A percentile compares a stretch with the other conserved stretches of the same genome.
Conservation (phyloP, 2,329 filamentous ascomycete species). For the Coniochaeta sp. region DNA sequence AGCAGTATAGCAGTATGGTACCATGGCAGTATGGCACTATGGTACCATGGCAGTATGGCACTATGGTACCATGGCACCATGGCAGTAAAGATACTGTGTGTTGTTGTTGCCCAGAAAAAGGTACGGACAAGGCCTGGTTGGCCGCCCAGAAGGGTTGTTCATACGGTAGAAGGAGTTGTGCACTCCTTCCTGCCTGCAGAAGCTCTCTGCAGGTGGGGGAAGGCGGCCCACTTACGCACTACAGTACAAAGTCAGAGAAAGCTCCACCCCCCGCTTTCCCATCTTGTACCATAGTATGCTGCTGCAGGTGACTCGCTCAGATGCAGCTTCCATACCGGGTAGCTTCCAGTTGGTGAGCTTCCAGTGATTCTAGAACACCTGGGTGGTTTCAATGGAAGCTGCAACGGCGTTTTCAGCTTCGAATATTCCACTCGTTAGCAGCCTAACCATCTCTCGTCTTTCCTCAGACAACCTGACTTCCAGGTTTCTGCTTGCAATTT, state of each 20-base stretch:
- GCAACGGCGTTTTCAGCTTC: no score
- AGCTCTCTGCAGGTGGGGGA: background rate
- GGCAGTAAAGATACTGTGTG: no score
- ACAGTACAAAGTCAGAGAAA: background rate
- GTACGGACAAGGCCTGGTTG: no score
- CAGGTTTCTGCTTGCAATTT: background rate
- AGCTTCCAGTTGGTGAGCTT: background rate
- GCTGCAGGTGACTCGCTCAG: background rate
- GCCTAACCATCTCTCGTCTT: background rate
- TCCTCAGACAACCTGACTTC: background rate
- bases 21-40: no score
- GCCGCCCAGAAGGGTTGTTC: no score
- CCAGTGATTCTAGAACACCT: no score
- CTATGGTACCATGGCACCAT: no score
- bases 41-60: no score
- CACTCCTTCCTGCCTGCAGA: background rate
- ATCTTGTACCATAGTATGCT: background rate
- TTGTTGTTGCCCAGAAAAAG: no score
- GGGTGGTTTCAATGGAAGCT: background rate
- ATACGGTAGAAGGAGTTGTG: background rate
- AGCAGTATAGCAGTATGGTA: no score
- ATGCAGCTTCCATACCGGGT: background rate
- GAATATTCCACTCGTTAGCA: no score
- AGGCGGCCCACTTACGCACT: background rate
- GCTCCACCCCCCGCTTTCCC: slow-evolving; percentile 1